Evolutionary conservation across 108 stramenopile genomes (phyloP), one percentile per base, ranked within the genome.

Genomic region (Nannochloropsis salina): DNA sequence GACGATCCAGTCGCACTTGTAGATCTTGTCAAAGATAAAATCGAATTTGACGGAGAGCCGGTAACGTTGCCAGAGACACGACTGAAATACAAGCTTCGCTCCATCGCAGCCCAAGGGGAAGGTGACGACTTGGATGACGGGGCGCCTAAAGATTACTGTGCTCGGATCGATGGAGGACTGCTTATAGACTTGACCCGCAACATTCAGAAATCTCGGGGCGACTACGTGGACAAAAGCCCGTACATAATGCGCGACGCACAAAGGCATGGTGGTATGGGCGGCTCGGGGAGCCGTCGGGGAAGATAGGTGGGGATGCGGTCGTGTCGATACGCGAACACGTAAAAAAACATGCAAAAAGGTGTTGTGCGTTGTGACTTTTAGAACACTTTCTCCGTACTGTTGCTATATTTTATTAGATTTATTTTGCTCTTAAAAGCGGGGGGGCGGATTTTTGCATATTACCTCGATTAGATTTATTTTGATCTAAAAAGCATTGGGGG

Each of bases 191-290:
- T 74, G 61, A 74, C 61, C 15, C 61, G 61, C 61, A 74, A 74
- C 61, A 74, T 74, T n/a, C 61, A 74, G n/a, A 74, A 74, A n/a
- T 74, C 61, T n/a, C 61, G 61, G 61, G 61, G 61, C 20, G 61
- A 74, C n/a, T 74, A 74, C 61, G 61, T 74, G 61, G 61, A 74
- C 61, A 74, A 74, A n/a, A 74, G 61, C 61, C 61, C 61, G 61
- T 74, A 74, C n/a, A 74, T 74, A 15, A 74, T 74, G 61, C 61
- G 61, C 20, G 61, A 74, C n/a, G 61, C 61, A n/a, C 61, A 74
- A 74, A 74, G 61, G 6, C 15, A 74, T 74, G 61, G 61, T 8
- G 61, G 61, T 31, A 31, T 31, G 31, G 31, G 31, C 20, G 6
- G 61, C 61, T 74, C n/a, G 20, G 61, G 61, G 61, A n/a, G 61